These are phyloP conservation scores for Priceomyces melissophilus DNA, from an alignment of 805 yeast species.

Conservation along the genomic window DNA sequence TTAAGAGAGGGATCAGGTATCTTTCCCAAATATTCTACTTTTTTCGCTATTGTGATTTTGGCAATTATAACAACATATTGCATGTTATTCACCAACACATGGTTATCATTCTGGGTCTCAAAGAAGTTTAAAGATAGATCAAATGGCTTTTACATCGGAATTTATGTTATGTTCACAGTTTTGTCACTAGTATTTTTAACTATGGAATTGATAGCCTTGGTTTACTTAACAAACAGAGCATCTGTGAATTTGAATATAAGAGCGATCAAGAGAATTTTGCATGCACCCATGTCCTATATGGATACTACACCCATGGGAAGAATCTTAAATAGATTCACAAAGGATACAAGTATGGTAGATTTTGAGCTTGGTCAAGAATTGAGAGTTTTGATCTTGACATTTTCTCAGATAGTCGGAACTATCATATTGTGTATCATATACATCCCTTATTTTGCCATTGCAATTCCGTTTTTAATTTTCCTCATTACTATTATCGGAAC, in stretches of 20 bases:
- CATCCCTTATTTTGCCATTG: constrained; percentile 41
- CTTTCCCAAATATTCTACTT: constrained; percentile 23
- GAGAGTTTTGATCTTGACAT: constrained; percentile 55
- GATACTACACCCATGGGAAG: constrained; percentile 89
- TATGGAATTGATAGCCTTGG: constrained; percentile 44
- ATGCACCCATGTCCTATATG: constrained; percentile 78
- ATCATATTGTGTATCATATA: constrained; percentile 32
- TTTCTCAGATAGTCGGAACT: constrained; percentile 57
- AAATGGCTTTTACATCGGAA: constrained; percentile 66
- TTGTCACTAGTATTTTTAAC: constrained; percentile 44
- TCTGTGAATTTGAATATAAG: constrained; percentile 55
- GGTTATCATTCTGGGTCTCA: constrained; percentile 83
- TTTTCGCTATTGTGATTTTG: constrained; percentile 17
- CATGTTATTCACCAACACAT: constrained; percentile 60
- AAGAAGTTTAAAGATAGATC: constrained; percentile 45
- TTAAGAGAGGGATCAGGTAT: constrained; percentile 54
- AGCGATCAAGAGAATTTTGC: constrained; percentile 59
- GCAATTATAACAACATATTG: constrained; percentile 45
- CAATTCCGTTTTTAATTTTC: constrained; percentile 28
- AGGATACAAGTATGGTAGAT: constrained; percentile 82
- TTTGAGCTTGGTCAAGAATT: constrained; percentile 72
- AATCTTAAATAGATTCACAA: constrained; percentile 79
- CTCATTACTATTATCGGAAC: constrained; percentile 26
- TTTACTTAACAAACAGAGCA: constrained; percentile 50
- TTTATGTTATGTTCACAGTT: constrained; percentile 61